These are phyloP conservation scores for Venturia oleaginea DNA, from an alignment of 2,329 filamentous ascomycete species.

Conservation along the genomic window DNA sequence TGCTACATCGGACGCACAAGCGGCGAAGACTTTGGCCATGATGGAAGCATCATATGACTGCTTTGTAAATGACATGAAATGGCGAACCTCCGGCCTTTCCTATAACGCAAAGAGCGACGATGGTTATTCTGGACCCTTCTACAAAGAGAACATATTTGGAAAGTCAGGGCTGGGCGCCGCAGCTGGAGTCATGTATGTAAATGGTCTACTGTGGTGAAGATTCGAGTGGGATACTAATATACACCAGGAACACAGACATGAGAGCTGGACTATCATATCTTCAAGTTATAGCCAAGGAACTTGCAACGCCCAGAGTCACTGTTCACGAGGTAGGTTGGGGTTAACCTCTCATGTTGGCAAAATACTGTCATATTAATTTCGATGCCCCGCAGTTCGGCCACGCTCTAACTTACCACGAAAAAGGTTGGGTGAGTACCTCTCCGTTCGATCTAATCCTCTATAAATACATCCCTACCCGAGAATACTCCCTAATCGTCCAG, in stretches of 20 bases:
- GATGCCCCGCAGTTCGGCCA: constrained; percentile 34
- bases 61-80: constrained; percentile 19
- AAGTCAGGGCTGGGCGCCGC: constrained; percentile 25
- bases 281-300: constrained; percentile 34
- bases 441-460: neutral
- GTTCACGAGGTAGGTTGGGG: constrained; percentile 32
- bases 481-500: neutral
- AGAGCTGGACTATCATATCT: constrained; percentile 34
- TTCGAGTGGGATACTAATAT: neutral
- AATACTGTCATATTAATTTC: neutral
- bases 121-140: constrained; percentile 28
- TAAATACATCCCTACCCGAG: neutral
- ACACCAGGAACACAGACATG: constrained; percentile 20
- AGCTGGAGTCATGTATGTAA: constrained; percentile 35
- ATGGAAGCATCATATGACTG: constrained; percentile 37
- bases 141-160: constrained; percentile 40
- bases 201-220: neutral
- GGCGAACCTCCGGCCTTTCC: constrained; percentile 21
- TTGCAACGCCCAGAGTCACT: constrained; percentile 32
- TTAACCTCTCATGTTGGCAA: no score
- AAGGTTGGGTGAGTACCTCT: constrained; percentile 16
- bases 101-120: constrained; percentile 22
- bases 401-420: constrained; percentile 36
- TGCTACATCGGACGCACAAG: constrained; percentile 20
- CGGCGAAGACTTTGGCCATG: constrained; percentile 29